These are phyloP conservation scores for Vachellia pachyceras DNA, from an alignment of 306 rosid genomes.

Conservation along the genomic window DNA sequence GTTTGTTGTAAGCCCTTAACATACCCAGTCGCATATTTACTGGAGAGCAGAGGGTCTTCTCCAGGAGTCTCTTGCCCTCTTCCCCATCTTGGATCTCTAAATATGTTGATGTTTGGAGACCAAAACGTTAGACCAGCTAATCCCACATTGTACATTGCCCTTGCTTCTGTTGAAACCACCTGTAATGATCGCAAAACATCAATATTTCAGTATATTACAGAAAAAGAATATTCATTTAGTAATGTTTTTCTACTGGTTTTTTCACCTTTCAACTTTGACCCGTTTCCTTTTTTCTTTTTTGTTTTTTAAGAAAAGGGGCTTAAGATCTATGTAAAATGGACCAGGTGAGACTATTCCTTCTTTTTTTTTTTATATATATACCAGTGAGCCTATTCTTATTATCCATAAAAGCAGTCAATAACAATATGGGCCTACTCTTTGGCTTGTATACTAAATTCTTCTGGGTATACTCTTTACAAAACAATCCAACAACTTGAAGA, in stretches of 20 bases:
- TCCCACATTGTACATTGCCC: conserved; percentile 68
- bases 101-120: conserved; percentile 97
- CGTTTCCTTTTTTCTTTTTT: too few relatives aligned
- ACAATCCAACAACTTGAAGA: neutral
- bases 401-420: neutral
- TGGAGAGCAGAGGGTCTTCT: conserved; percentile 85
- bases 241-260: neutral
- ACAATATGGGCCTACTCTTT: neutral
- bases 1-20: conserved; percentile 83
- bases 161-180: conserved; percentile 67
- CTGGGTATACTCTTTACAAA: neutral
- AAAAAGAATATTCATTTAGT: neutral
- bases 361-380: too few relatives aligned
- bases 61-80: conserved; percentile 98
- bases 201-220: neutral
- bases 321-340: neutral
- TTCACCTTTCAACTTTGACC: neutral
- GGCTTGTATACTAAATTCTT: neutral
- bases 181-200: neutral
- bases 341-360: neutral
- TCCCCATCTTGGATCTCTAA: conserved; percentile 99
- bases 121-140: conserved; percentile 69
- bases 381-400: neutral
- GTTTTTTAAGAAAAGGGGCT: neutral
- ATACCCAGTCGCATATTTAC: conserved; percentile 78